Base-by-base conservation (phyloP, 768 basidiomycete species). In the Stropharia rugosoannulata region DNA sequence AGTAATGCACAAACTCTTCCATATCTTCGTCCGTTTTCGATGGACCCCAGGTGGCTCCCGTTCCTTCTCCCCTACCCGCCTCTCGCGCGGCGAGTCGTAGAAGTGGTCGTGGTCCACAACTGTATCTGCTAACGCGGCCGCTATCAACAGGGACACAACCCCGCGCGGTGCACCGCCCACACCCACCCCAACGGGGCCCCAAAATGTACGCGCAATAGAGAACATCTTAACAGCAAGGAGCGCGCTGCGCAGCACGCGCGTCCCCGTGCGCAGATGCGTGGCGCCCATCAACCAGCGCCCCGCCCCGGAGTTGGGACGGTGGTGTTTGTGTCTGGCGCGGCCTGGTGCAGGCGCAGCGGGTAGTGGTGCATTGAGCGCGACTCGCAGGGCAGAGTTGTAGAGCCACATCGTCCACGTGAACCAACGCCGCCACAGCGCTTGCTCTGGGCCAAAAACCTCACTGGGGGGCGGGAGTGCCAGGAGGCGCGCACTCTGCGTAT, bases 101-200 rank as follows among this genome's bases (percentile, higher is more conserved):
- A 53, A 49, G 53, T 54, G 62, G 27, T 63, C 63, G 35, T 64
- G 57, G 25, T 66, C 64, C 16, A 63, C 35, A 9, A 66, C 60
- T 3, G 64, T 62, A 42, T 70, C 68, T 18, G 56, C 58, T 10
- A 70, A 53, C 6, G 66, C 68, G 42, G 62, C 59, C 12, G 59
- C 61, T 5, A 67, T 49, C 27, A 70, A 58, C 19, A 66, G 39
- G 2, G 60, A 52, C 15, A 61, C 54, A 32, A 65, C 29, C 36
- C 59, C 51, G 25, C 62, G 49, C 22, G 59, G 60, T 1, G 64
- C 62, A 11, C 57, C 52, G 7, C 2, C 6, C 35, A 53, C 60
- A 11, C 57, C 51, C 29, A 32, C 29, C 29, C 55, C 60, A 13
- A 48, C 39, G 4, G 60, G 59, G 32, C 61, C 27, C 0, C 58